Evolutionary conservation across 1,139 yeast species (phyloP), one percentile per base, ranked within the genome.

Genomic region (Yamadazyma blattariae): DNA sequence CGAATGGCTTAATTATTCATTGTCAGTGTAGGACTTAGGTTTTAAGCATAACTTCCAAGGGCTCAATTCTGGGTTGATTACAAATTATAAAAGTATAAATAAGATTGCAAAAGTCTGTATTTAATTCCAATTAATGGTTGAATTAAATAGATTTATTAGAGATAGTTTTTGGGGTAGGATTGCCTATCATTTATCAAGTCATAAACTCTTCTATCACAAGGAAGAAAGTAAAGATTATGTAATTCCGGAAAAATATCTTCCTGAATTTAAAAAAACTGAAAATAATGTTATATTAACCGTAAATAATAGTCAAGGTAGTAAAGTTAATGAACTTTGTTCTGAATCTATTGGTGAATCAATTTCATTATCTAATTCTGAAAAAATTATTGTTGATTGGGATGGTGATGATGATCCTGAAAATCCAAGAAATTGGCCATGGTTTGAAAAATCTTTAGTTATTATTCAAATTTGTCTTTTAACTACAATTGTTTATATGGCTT

Each of bases 401-500:
- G 68, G 27, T 13, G 26, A 62, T 1, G 64, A 71, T 37, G 84
- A 79, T 47, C 79, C 79, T 0, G 79, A 72, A 32, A 65, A 77
- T 46, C 86, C 87, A 1, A 51, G 56, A 28, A 80, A 79, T 51
- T 80, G 84, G 82, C 61, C 77, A 0, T 19, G 51, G 1, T 25
- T 37, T 9, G 57, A 58, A 30, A 77, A 74, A 48, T 33, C 57
- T 0, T 35, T 71, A 16, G 62, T 75, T 28, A 54, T 68, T 1
- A 13, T 66, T 7, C 58, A 68, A 38, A 59, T 75, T 21, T 64
- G 69, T 32, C 37, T 74, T 25, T 59, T 79, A 37, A 76, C 84
- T 2, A 54, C 66, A 4, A 61, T 74, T 4, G 79, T 77, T 3
- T 80, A 80, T 47, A 74, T 77, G 69, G 82, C 79, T 5, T 67